These are phyloP conservation scores for Sugiyamaella americana DNA, from an alignment of 805 yeast genomes.

Conservation along the genomic window DNA sequence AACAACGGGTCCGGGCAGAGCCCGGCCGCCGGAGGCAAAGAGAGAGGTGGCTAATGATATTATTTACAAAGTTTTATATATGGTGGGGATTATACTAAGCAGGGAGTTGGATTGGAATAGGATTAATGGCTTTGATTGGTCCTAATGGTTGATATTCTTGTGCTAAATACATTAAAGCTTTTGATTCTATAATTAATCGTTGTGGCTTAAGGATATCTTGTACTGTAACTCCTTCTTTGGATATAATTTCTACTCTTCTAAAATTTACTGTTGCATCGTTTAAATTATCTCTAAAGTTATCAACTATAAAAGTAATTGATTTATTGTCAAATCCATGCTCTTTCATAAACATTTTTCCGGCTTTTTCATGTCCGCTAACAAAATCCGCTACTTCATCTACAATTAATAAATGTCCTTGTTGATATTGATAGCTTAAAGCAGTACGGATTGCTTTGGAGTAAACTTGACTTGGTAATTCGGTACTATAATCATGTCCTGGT, in stretches of 20 bases:
- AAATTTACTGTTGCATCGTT: conserved; percentile 47
- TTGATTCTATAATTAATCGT: conserved; percentile 63
- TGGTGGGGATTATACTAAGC: not conserved
- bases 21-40: not conserved
- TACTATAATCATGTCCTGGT: conserved; percentile 85
- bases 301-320: conserved; percentile 57
- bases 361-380: conserved; percentile 33
- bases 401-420: conserved; percentile 63
- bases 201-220: conserved; percentile 78
- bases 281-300: conserved; percentile 54
- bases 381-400: conserved; percentile 49
- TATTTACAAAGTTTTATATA: not conserved
- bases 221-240: conserved; percentile 74
- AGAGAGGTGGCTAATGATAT: not conserved
- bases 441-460: conserved; percentile 72
- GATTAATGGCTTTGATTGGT: conserved; percentile 10
- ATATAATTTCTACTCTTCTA: conserved; percentile 54
- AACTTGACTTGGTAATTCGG: conserved; percentile 65
- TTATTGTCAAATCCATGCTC: conserved; percentile 31
- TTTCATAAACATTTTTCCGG: conserved; percentile 47
- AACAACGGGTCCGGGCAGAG: too few species aligned
- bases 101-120: conserved; percentile 5
- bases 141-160: conserved; percentile 14
- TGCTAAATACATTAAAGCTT: conserved; percentile 62
- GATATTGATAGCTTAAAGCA: conserved; percentile 77